Conservation (phyloP, 1,284 basidiomycete species). For the Gymnopus androsaceus region DNA sequence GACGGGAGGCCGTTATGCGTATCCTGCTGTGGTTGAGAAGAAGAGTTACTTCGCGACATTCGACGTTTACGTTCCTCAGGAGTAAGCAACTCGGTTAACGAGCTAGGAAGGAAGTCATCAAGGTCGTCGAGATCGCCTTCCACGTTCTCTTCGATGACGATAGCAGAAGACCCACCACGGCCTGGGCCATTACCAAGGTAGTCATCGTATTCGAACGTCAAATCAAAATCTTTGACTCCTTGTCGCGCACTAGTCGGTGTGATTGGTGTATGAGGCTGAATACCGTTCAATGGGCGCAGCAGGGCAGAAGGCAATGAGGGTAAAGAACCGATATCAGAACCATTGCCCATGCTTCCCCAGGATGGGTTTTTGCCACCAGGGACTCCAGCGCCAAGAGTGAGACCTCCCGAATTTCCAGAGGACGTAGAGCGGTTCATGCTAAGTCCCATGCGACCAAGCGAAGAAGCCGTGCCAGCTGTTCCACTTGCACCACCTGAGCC, state of each 20-base stretch:
- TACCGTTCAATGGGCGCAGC: slow-evolving; percentile 2
- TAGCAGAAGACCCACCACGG: slow-evolving; percentile 16
- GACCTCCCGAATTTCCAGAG: not conserved
- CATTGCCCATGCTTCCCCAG: slow-evolving; percentile 23
- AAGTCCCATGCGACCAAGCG: not conserved
- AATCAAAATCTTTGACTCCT: slow-evolving; percentile 28
- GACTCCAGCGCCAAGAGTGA: slow-evolving; percentile 22
- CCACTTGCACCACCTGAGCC: not conserved
- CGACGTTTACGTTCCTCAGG: slow-evolving; percentile 78
- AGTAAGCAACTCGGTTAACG: slow-evolving; percentile 84
- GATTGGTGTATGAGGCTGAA: not conserved
- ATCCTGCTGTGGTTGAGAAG: slow-evolving; percentile 26
- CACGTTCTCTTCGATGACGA: slow-evolving; percentile 32
- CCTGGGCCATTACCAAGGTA: slow-evolving; percentile 19
- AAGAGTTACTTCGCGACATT: slow-evolving; percentile 70
- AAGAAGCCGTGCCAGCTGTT: not conserved
- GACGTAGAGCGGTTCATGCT: slow-evolving; percentile 9
- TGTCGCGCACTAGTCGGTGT: slow-evolving; percentile 19
- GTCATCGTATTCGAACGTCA: slow-evolving; percentile 37
- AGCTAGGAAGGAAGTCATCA: slow-evolving; percentile 87
- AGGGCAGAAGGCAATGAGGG: slow-evolving; percentile 18
- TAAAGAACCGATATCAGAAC: slow-evolving; percentile 28
- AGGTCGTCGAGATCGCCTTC: slow-evolving; percentile 73
- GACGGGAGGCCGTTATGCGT: slow-evolving; percentile 18
- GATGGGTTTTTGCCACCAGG: slow-evolving; percentile 32